Percentiles rank a stretch among this genome's conserved stretches.
Conservation (phyloP, 305 asterid genomes). For the Fraxinus albicans region DNA sequence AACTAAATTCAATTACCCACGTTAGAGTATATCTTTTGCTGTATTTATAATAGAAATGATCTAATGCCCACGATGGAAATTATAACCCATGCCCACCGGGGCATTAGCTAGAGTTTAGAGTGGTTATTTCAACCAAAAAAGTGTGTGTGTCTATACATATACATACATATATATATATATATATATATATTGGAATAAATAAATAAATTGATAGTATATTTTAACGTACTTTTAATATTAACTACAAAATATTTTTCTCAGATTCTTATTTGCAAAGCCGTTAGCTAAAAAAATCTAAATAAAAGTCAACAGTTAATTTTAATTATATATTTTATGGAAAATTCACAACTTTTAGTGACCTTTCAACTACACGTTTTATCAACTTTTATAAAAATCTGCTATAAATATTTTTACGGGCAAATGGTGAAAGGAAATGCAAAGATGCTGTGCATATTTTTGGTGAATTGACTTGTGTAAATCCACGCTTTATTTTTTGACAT, state of each 20-base stretch:
- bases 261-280: background rate
- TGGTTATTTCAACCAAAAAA: background rate
- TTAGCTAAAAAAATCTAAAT: background rate
- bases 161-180: no score
- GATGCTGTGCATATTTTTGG: background rate
- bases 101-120: background rate
- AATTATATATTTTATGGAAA: no score
- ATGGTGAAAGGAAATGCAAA: background rate
- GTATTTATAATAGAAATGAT: background rate
- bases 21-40: background rate
- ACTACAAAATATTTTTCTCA: background rate
- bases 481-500: background rate
- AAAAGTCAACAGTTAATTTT: no score
- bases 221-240: no score
- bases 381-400: no score
- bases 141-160: no score
- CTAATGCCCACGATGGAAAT: background rate
- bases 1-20: background rate
- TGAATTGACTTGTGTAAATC: background rate
- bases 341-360: background rate
- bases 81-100: background rate
- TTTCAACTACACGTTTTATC: no score
- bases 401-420: background rate
- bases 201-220: no score
- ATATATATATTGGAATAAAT: background rate